Evolutionary conservation across 163 green algal genomes (phyloP).

Genomic region (Chlamydomonas reinhardtii): DNA sequence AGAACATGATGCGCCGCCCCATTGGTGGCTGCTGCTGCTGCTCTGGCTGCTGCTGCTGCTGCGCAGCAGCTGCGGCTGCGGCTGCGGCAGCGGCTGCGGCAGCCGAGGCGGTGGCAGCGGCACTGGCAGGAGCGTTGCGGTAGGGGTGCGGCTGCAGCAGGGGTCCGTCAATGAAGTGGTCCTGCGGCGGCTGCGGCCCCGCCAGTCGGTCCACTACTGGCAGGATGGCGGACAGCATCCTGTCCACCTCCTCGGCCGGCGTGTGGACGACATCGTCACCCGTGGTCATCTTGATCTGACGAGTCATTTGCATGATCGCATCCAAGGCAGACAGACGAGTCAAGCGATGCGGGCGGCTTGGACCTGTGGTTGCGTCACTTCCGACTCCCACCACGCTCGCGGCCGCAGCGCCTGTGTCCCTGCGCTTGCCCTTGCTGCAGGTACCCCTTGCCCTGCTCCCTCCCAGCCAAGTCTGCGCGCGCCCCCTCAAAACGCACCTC

Average conservation of each 20-base stretch:
- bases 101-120: too few species aligned
- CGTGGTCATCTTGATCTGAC: conserved; percentile 84
- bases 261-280: conserved; percentile 66
- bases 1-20: conserved; percentile 76
- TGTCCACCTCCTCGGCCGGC: conserved; percentile 69
- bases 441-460: too few species aligned
- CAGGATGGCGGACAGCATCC: conserved; percentile 76
- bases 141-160: neutral
- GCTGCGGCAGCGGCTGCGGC: neutral
- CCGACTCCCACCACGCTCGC: too few species aligned
- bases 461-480: too few species aligned
- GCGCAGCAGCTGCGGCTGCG: too few species aligned
- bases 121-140: neutral
- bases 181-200: neutral
- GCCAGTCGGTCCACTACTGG: conserved; percentile 48
- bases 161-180: neutral
- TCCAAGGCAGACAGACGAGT: neutral
- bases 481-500: conserved; percentile 62
- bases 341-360: too few species aligned
- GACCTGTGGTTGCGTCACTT: too few species aligned
- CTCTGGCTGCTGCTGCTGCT: neutral
- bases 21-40: neutral
- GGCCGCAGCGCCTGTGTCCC: too few species aligned
- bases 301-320: too few species aligned
- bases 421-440: too few species aligned